Base-by-base conservation (phyloP, 495 filamentous ascomycete genomes). In the Xylaria intraflava region DNA sequence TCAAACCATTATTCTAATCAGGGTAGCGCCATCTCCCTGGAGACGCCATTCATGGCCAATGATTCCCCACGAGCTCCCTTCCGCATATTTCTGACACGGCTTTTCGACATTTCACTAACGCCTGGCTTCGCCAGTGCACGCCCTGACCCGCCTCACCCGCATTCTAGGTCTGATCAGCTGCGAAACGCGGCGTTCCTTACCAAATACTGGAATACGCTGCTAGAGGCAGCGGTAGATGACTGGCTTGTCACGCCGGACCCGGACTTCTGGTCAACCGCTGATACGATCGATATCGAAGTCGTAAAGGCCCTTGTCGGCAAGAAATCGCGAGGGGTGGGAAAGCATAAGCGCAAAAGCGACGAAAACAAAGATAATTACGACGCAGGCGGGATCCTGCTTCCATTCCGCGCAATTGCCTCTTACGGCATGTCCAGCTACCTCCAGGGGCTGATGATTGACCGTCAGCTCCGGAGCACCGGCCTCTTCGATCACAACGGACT, bases 81-180 rank as follows among this genome's bases (percentile, higher is more conserved):
- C 51, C 64, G 66, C 4, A 53, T 77, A 50, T 59, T 76, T 12
- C 55, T 78, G 29, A 72, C 74, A 0, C 59, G 53, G n/a, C 56
- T 72, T 4, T 70, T 78, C 41, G 74, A 77, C 47, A 69, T 72
- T 5, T 70, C 71, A 3, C 47, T 78, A 12, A 60, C 69, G 0
- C 73, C 75, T 0, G 73, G 72, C 1, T 78, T 74, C 68, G 40
- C 51, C 1, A 58, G 16, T 10, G 30, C 35, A 1, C 63, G 70
- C 3, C 62, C 61, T 1, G 33, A 36, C 1, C 64, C 69, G 4
- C 64, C 65, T 1, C 6, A 16, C 8, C 47, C 67, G 55, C 51
- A 64, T 27, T 64, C 62, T 1, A 67, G 56, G 7, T 59, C 64
- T 10, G 62, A 66, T 41, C 69, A 72, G 38, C 45, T 72, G 58